A percentile compares a stretch with the other conserved stretches of the same genome.
phyloP scores from a whole-genome alignment of 495 filamentous ascomycete genomes.

The Saxispiralis lemnorum region DNA sequence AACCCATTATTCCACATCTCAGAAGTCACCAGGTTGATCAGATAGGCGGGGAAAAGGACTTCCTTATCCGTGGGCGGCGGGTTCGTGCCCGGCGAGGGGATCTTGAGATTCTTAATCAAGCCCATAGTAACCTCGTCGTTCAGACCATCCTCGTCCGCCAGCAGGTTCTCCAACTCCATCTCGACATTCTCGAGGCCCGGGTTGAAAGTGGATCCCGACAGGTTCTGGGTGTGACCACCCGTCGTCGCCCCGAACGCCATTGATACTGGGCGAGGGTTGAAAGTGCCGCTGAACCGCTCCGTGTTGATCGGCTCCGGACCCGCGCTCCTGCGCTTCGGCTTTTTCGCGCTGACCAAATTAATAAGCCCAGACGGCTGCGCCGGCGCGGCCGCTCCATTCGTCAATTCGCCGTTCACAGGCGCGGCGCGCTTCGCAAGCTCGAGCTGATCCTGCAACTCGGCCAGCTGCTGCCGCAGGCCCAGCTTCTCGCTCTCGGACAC shows the following conservation, averaged over 20 bases:
- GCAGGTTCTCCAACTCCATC: slow-evolving; percentile 75
- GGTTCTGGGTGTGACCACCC: slow-evolving; percentile 38
- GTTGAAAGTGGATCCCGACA: slow-evolving; percentile 51
- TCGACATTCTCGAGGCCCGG: slow-evolving; percentile 78
- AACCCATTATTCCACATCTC: slow-evolving; percentile 99
- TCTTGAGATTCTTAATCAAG: slow-evolving; percentile 88
- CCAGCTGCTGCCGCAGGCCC: slow-evolving; percentile 67
- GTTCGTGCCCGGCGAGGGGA: slow-evolving; percentile 64
- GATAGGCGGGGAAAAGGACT: slow-evolving; percentile 91
- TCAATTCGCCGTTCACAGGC: slow-evolving; percentile 50
- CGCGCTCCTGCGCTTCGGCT: slow-evolving; percentile 85
- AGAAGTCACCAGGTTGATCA: slow-evolving; percentile 96
- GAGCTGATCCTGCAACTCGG: slow-evolving; percentile 80
- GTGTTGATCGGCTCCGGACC: slow-evolving; percentile 69
- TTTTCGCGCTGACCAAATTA: slow-evolving; percentile 92
- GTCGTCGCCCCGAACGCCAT: slow-evolving; percentile 59
- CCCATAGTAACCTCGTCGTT: slow-evolving; percentile 95
- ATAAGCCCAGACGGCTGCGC: slow-evolving; percentile 53
- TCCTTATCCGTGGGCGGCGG: slow-evolving; percentile 93
- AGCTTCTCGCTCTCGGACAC: slow-evolving; percentile 67
- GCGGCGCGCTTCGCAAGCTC: slow-evolving; percentile 60
- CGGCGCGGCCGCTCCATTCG: slow-evolving; percentile 46
- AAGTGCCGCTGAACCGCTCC: slow-evolving; percentile 76
- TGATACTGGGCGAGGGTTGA: slow-evolving; percentile 86
- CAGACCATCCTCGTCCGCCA: slow-evolving; percentile 85